Base-by-base conservation (phyloP, 345 rosid species). In the Salix exigua region DNA sequence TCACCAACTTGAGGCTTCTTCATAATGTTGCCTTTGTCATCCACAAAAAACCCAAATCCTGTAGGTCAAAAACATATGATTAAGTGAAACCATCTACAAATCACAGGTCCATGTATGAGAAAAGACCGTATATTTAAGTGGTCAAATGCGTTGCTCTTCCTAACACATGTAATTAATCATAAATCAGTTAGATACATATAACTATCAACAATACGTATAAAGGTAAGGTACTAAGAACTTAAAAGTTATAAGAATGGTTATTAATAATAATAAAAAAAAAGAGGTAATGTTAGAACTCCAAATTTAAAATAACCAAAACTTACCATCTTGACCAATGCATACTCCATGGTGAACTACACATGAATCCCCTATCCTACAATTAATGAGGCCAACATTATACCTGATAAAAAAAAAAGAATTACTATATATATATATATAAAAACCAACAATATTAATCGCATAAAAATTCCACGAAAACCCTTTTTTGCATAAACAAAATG, bases 321-420 rank as follows among this genome's bases (percentile, higher is more conserved):
- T 78, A 93, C 97, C 97, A 86, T 94, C 96, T 85, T 94, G 97
- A 84, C 98, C 98, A 18, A 94, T 82, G 86, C 95, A 88, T 19
- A 77, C 95, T 63, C 98, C 98, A 84, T 83, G 86, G 81, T 92
- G 92, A 48, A 92, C 79, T 28, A 82, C 80, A 84, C 97, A 91
- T 10, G 84, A 89, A 77, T 89, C 88, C 14, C 97, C 97, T 50
- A 94, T 71, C 64, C 55, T 75, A 81, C 97, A 90, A 74, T 94
- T 91, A 73, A 85, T 80, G 18, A 93, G 88, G 8, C 90, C 86
- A 68, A 86, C 90, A 82, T 86, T 88, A 75, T 89, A 91, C 77
- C 98, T 93, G 84, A 46, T 3, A 73, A 21, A 74, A 26, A 64
- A 65, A 9, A 67, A 3, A 38, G 1, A 42, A 51, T 19, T 42